Percentiles rank a stretch among this genome's conserved stretches.
Evolutionary conservation across 148 eudicot genomes (phyloP).

Genomic region (Chenopodium quinoa): DNA sequence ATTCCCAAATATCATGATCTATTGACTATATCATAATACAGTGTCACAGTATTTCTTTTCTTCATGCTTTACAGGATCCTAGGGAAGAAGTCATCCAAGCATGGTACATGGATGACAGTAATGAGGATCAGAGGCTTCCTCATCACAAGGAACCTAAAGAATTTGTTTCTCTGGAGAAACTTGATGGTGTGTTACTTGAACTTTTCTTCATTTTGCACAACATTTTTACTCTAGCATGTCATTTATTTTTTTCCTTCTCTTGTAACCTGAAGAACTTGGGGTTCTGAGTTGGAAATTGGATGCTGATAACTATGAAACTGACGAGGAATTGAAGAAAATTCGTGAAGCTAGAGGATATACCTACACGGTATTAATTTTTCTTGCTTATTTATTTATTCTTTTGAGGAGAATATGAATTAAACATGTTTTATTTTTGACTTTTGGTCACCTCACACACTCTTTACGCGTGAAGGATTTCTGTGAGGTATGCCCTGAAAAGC

Average conservation of each 20-base stretch:
- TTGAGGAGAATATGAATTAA: no score
- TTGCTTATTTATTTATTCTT: not conserved
- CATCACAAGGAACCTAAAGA: slow-evolving; percentile 83
- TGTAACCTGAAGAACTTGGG: slow-evolving; percentile 60
- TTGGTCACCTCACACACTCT: not conserved
- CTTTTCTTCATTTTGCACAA: not conserved
- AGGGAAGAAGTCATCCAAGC: slow-evolving; percentile 88
- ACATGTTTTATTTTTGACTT: not conserved
- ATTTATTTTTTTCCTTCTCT: not conserved
- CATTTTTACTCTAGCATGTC: not conserved
- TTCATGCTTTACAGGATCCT: slow-evolving; percentile 54
- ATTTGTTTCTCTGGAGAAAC: slow-evolving; percentile 70
- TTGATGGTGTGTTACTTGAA: slow-evolving; percentile 44
- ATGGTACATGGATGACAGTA: slow-evolving; percentile 96
- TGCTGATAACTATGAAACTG: slow-evolving; percentile 91
- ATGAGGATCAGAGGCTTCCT: slow-evolving; percentile 90
- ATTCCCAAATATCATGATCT: not conserved
- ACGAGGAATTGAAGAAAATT: slow-evolving; percentile 81
- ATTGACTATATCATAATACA: not conserved
- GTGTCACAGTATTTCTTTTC: not conserved
- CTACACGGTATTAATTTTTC: slow-evolving; percentile 47
- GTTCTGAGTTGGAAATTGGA: slow-evolving; percentile 87
- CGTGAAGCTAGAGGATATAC: slow-evolving; percentile 88
- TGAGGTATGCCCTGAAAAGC: slow-evolving; percentile 85
- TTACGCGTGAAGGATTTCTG: slow-evolving; percentile 55